A percentile compares a stretch with the other conserved stretches of the same genome.
Evolutionary conservation across 768 basidiomycete genomes (phyloP).

Genomic region (Guyanaporus albipodus): DNA sequence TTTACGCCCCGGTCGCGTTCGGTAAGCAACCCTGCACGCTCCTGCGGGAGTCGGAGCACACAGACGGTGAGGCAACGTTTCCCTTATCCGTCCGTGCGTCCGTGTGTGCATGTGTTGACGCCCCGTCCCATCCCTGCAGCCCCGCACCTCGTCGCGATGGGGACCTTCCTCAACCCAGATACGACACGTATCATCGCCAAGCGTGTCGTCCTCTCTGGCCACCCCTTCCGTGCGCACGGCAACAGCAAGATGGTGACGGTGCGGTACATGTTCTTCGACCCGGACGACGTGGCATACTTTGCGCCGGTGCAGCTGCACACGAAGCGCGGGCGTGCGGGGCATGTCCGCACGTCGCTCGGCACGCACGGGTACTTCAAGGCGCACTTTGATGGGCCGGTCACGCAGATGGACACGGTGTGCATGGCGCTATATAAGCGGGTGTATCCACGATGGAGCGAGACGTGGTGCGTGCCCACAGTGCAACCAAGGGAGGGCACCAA

Average conservation of each 20-base stretch:
- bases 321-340: conserved; percentile 85
- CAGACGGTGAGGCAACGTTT: conserved; percentile 42
- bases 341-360: conserved; percentile 88
- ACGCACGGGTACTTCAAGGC: conserved; percentile 99
- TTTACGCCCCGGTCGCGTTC: conserved; percentile 85
- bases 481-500: not conserved
- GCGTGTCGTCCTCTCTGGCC: conserved; percentile 91
- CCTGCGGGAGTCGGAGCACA: conserved; percentile 63
- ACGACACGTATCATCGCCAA: conserved; percentile 91
- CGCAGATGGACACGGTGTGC: conserved; percentile 96
- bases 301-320: conserved; percentile 91
- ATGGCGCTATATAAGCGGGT: conserved; percentile 95
- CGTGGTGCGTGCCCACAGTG: conserved; percentile 45
- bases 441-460: conserved; percentile 79
- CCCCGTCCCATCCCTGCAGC: conserved; percentile 41
- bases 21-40: conserved; percentile 75
- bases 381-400: conserved; percentile 87
- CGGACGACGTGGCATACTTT: conserved; percentile 90
- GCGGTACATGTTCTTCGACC: conserved; percentile 97
- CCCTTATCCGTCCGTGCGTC: not conserved
- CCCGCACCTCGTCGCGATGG: conserved; percentile 84
- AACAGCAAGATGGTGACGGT: conserved; percentile 97
- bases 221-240: conserved; percentile 96
- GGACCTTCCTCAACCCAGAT: conserved; percentile 83
- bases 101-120: too few relatives aligned